These are phyloP conservation scores for Vitis hybrid DNA, from an alignment of 177 flowering plant genomes.

Conservation along the genomic window DNA sequence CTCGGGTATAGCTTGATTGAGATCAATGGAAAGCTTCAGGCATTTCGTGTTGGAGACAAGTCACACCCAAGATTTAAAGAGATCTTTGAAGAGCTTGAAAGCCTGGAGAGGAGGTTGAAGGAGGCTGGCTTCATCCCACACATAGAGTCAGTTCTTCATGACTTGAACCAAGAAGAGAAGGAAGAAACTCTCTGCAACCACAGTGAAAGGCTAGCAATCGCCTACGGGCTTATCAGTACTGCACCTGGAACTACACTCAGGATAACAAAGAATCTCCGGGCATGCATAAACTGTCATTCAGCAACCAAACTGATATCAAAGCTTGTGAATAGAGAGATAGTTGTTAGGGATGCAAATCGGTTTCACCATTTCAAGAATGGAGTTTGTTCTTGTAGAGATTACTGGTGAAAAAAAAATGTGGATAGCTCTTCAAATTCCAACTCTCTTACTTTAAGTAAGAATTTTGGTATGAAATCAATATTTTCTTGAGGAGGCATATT, in stretches of 20 bases:
- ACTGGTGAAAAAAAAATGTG: slow-evolving; percentile 32
- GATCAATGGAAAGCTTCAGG: slow-evolving; percentile 48
- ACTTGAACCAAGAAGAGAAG: slow-evolving; percentile 42
- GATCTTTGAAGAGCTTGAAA: slow-evolving; percentile 38
- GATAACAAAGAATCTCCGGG: slow-evolving; percentile 52
- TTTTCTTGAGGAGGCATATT: no score
- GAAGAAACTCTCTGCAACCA: slow-evolving; percentile 45
- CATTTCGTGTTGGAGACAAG: slow-evolving; percentile 47
- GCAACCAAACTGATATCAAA: slow-evolving; percentile 54
- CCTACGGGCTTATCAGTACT: slow-evolving; percentile 48
- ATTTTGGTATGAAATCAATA: no score
- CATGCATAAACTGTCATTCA: slow-evolving; percentile 54
- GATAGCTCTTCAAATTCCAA: no score
- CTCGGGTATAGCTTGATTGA: slow-evolving; percentile 56
- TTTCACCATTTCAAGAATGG: slow-evolving; percentile 61
- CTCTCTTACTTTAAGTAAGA: no score
- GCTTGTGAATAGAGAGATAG: slow-evolving; percentile 44
- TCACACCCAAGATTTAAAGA: slow-evolving; percentile 48
- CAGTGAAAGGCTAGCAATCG: slow-evolving; percentile 56
- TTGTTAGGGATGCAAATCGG: slow-evolving; percentile 53
- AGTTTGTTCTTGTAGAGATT: slow-evolving; percentile 58
- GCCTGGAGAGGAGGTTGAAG: slow-evolving; percentile 44
- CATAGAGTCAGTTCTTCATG: slow-evolving; percentile 48
- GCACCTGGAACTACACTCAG: slow-evolving; percentile 50
- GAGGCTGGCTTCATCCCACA: slow-evolving; percentile 49